Conservation (phyloP, 1,284 basidiomycete species). For the Cutaneotrichosporon dermatis region DNA sequence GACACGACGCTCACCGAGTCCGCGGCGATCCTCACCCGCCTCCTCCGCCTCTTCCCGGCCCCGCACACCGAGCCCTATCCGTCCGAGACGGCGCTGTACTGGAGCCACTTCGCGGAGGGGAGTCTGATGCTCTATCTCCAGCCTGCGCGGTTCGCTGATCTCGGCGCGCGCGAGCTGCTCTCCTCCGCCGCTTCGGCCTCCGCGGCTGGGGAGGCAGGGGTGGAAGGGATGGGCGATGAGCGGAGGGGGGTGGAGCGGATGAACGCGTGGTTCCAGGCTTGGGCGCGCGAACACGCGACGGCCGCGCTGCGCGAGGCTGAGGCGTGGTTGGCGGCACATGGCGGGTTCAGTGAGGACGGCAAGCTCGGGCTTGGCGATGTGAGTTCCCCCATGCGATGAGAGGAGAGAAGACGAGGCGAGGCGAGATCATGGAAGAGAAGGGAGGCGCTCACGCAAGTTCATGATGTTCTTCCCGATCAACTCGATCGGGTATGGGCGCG, state of each 20-base stretch:
- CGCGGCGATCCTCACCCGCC: constrained; percentile 31
- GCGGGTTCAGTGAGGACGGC: constrained; percentile 33
- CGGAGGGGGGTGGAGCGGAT: constrained; percentile 23
- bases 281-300: neutral
- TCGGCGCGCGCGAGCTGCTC: constrained; percentile 6
- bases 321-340: constrained; percentile 20
- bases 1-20: constrained; percentile 33
- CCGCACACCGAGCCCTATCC: constrained; percentile 20
- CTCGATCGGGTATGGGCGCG: neutral
- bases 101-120: constrained; percentile 40
- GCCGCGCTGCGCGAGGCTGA: constrained; percentile 24
- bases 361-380: constrained; percentile 25
- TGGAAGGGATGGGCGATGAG: constrained; percentile 13
- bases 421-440: neutral
- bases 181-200: neutral
- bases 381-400: too few relatives aligned
- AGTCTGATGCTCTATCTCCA: constrained; percentile 37
- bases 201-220: too few relatives aligned
- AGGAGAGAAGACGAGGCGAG: neutral
- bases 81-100: constrained; percentile 27
- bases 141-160: constrained; percentile 20
- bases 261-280: constrained; percentile 20
- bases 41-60: constrained; percentile 14
- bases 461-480: constrained; percentile 7
- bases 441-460: constrained; percentile 16